phyloP scores from a whole-genome alignment of 179 eudicot genomes.

The Carnegiea gigantea region DNA sequence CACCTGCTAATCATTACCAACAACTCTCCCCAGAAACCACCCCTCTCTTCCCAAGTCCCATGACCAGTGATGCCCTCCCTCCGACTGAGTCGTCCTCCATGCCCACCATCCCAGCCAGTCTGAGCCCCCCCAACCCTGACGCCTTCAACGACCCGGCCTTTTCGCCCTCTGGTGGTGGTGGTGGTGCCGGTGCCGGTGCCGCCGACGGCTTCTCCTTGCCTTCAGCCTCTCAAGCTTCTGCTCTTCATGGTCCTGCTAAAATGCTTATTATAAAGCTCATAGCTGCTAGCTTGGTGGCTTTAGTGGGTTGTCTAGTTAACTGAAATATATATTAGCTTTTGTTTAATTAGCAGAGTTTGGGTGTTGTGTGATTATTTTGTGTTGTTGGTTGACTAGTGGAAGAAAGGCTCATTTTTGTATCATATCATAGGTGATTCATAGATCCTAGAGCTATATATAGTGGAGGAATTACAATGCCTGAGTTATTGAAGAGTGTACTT shows the following conservation, averaged over 20 bases:
- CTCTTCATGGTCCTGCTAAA: neutral
- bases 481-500: too few relatives aligned
- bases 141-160: constrained; percentile 20
- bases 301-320: neutral
- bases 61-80: neutral
- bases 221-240: constrained; percentile 4
- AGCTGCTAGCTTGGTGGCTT: neutral
- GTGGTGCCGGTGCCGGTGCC: neutral
- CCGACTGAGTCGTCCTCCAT: constrained; percentile 26
- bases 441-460: neutral
- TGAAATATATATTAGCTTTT: neutral
- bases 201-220: constrained; percentile 7
- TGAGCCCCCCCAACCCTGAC: constrained; percentile 33
- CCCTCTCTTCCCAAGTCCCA: constrained; percentile 27
- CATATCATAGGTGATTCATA: neutral
- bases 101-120: constrained; percentile 29
- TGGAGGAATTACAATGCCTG: too few relatives aligned
- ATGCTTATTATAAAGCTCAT: neutral
- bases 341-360: neutral
- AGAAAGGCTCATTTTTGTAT: neutral
- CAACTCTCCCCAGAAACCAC: constrained; percentile 25
- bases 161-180: constrained; percentile 16
- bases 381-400: neutral
- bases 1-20: constrained; percentile 13
- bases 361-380: neutral